Conservation (phyloP, 352 stramenopile genomes). For the Proteromonas lacertae region DNA sequence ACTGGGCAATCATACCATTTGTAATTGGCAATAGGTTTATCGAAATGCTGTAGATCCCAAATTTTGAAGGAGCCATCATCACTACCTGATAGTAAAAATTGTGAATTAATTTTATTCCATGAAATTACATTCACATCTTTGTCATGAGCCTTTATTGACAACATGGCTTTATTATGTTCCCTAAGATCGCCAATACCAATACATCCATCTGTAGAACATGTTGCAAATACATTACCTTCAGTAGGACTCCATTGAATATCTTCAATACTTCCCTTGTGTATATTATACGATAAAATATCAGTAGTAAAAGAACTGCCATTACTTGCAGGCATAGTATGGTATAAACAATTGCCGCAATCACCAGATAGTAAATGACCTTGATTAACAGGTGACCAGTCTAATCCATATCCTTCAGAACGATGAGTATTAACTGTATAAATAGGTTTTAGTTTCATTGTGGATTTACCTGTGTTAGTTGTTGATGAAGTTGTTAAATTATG, state of each 20-base stretch:
- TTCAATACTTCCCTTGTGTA: conserved; percentile 35
- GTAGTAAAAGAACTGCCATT: conserved; percentile 12
- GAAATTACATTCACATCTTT: conserved; percentile 90
- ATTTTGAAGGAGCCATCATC: conserved; percentile 86
- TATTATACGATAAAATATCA: not conserved
- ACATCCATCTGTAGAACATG: conserved; percentile 56
- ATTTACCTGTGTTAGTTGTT: conserved; percentile 5
- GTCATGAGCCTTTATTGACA: conserved; percentile 25
- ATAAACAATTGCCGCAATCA: conserved; percentile 64
- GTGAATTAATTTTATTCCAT: conserved; percentile 86
- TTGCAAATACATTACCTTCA: conserved; percentile 74
- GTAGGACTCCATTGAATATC: conserved; percentile 91
- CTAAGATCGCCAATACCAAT: conserved; percentile 87
- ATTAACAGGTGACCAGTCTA: conserved; percentile 74
- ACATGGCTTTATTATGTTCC: conserved; percentile 9
- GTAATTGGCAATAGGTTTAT: conserved; percentile 54
- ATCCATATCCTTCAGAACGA: conserved; percentile 72
- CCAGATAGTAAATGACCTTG: conserved; percentile 57
- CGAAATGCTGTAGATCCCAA: conserved; percentile 8
- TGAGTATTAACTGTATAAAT: conserved; percentile 80
- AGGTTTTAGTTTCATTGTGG: conserved; percentile 3
- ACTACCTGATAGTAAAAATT: conserved; percentile 73
- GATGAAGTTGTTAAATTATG: conserved; percentile 26
- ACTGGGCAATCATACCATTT: conserved; percentile 72
- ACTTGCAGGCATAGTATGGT: conserved; percentile 60